Evolutionary conservation across 495 filamentous ascomycete species (phyloP), one percentile per base, ranked within the genome.

Genomic region (Lepraria neglecta): DNA sequence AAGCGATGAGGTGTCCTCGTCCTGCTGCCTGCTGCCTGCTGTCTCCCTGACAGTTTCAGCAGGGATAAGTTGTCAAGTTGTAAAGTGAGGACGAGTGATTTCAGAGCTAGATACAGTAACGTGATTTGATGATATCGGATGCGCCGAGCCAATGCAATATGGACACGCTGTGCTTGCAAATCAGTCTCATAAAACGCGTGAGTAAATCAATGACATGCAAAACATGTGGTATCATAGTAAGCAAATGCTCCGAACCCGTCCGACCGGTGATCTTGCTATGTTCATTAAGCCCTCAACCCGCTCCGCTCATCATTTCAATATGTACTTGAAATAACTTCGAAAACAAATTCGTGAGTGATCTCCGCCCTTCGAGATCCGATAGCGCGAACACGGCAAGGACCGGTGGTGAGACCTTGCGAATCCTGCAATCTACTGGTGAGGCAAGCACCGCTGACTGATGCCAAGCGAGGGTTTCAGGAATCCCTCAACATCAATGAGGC

Each of bases 221-320:
- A 28, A 47, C 9, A 17, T 52, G 45, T 59, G 59, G 59, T 61
- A 61, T 61, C 59, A 55, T 61, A n/a, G 42, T 55, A 61, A 46
- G 47, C 33, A 6, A 24, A 56, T 54, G 59, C 59, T 52, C 28
- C 51, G 6, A 61, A n/a, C 19, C 28, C 27, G 38, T 27, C 10
- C 40, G 38, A 43, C 10, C 21, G 46, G 12, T 51, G 14, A 53
- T 52, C 38, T 52, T 38, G 35, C 51, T 38, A 60, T 60, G 38
- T 53, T 31, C 58, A 12, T 51, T 19, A 42, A 19, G 21, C 27
- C 46, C 31, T 19, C 33, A 60, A 28, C 40, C 47, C 24, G 24
- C 47, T 60, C 28, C 40, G n/a, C 50, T n/a, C 33, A 52, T 30
- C 15, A 19, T 38, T 38, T 38, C 35, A 38, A 38, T 38, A 52